Evolutionary conservation across 2,329 filamentous ascomycete genomes (phyloP), one percentile per base, ranked within the genome.

Genomic region (Cytospora leucostoma): DNA sequence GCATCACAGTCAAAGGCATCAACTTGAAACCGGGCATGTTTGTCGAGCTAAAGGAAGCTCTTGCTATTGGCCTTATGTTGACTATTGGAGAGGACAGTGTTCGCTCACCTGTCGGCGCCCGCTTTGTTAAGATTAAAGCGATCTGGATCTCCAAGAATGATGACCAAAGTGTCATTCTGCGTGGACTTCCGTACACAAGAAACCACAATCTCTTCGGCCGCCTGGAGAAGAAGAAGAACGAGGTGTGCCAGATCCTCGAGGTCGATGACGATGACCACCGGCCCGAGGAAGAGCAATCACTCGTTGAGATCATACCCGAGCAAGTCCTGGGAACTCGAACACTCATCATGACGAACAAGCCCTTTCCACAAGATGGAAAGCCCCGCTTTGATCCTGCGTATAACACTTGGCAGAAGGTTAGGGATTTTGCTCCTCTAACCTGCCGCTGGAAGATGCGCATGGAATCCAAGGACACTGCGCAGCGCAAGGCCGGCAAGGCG

Each of bases 271-370:
- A 77, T 6, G 76, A 81, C 35, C 60, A 65, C 0, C 65, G 74
- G 2, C 35, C 66, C 0, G 61, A 71, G 0, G 61, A 77, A 0
- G 63, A 73, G 0, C 79, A 84, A 21, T 71, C 76, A 0, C 63
- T 78, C 0, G 67, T 81, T 0, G 79, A 85, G 2, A 70, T 88
- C 0, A 55, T 71, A 0, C 64, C 81, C 0, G 55, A 66, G 0
- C 64, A 76, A 0, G 74, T 88, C 0, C 67, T 76, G 2, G 66
- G 72, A 1, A 72, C 79, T 4, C 74, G 84, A 0, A 70, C 70
- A 0, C 72, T 90, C 0, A 68, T 78, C 0, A 73, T 82, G 3
- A 91, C 88, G 0, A 92, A 91, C 61, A 70, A 78, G 0, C 67
- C 71, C 0, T 86, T 78, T 50, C 81, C 81, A 0, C 56, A 70